Conservation (phyloP, 1,284 basidiomycete genomes). For the Puccinia hordei region DNA sequence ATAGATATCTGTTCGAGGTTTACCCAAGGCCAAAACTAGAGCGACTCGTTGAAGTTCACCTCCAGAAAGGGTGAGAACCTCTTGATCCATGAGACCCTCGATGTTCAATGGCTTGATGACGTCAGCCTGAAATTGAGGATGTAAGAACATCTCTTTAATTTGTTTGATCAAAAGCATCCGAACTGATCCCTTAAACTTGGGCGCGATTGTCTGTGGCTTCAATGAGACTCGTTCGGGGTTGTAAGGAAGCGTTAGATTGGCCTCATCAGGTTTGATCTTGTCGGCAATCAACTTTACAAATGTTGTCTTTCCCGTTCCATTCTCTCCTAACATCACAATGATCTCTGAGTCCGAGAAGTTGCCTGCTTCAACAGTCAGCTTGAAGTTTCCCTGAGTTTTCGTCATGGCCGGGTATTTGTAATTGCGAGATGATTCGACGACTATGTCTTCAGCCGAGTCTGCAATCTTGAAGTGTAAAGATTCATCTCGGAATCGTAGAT, state of each 20-base stretch:
- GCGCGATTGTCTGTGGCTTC: conserved; percentile 94
- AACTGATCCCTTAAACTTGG: conserved; percentile 90
- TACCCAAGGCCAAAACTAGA: conserved; percentile 81
- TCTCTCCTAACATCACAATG: conserved; percentile 95
- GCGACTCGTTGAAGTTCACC: conserved; percentile 95
- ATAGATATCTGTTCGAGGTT: conserved; percentile 75
- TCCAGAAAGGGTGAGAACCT: conserved; percentile 91
- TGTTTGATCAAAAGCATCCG: conserved; percentile 88
- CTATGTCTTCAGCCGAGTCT: conserved; percentile 84
- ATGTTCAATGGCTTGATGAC: conserved; percentile 93
- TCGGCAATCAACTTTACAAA: conserved; percentile 90
- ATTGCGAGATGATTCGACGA: conserved; percentile 78
- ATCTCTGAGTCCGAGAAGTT: conserved; percentile 94
- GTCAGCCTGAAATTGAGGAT: conserved; percentile 94
- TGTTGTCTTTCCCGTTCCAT: conserved; percentile 96
- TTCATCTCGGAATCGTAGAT: conserved; percentile 92
- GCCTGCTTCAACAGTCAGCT: conserved; percentile 82
- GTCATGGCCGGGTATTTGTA: conserved; percentile 91
- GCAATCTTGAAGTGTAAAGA: conserved; percentile 93
- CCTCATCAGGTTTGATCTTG: conserved; percentile 78
- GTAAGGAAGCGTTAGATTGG: conserved; percentile 76
- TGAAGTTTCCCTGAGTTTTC: conserved; percentile 90
- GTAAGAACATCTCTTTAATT: conserved; percentile 89
- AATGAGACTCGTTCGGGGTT: conserved; percentile 92
- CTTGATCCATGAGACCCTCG: conserved; percentile 90